Evolutionary conservation across 257 asterid species (phyloP).

Genomic region (Solanum rostratum): DNA sequence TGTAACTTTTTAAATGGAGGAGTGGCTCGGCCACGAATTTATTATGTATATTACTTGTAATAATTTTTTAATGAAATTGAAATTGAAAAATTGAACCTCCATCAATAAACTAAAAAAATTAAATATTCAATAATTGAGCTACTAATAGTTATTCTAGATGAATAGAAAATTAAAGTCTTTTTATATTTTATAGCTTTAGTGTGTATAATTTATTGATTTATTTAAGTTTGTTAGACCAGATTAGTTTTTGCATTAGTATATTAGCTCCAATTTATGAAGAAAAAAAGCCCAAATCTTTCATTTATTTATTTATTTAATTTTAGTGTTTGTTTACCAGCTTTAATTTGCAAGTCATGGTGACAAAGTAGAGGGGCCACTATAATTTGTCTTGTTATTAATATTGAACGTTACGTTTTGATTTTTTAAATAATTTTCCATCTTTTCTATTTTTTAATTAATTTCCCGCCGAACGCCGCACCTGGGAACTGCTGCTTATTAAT

Average conservation of each 20-base stretch:
- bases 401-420: background rate
- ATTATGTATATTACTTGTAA: too few relatives aligned
- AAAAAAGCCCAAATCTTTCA: background rate
- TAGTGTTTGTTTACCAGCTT: background rate
- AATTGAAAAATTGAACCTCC: too few relatives aligned
- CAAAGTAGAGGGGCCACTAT: background rate
- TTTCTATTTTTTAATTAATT: constrained; percentile 6
- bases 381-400: background rate
- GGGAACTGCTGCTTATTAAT: constrained; percentile 59
- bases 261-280: constrained; percentile 4
- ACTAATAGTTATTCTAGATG: too few relatives aligned
- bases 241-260: background rate
- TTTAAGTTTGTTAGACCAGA: background rate
- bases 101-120: too few relatives aligned
- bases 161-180: background rate
- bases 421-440: background rate
- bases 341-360: background rate
- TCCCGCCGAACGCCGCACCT: constrained; percentile 97
- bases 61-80: too few relatives aligned
- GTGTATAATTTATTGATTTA: constrained; percentile 1
- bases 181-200: background rate
- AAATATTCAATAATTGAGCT: too few relatives aligned
- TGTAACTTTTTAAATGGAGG: too few relatives aligned
- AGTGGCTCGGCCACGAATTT: too few relatives aligned
- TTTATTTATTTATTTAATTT: too few relatives aligned